Percentiles rank a stretch among this genome's conserved stretches.
phyloP scores from a whole-genome alignment of 1,139 yeast species.

The Blastobotrys buckinghamii region DNA sequence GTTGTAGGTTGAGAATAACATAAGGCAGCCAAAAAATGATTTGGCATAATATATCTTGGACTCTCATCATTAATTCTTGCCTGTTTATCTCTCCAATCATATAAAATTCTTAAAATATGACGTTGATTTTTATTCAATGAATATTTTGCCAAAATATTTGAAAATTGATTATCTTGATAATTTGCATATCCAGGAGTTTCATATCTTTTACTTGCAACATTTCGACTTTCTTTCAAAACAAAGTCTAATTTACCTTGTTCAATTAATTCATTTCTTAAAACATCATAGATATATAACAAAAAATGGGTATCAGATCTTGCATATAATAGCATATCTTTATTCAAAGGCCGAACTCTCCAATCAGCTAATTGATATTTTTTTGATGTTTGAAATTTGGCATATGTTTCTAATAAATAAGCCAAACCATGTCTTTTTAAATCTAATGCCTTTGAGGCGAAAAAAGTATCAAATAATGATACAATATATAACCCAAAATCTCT shows the following conservation, averaged over 20 bases:
- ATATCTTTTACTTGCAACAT: conserved; percentile 75
- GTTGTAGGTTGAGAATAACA: conserved; percentile 54
- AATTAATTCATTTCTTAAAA: conserved; percentile 58
- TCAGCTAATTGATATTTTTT: conserved; percentile 95
- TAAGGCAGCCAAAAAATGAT: conserved; percentile 63
- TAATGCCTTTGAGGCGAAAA: conserved; percentile 74
- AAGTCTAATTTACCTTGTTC: conserved; percentile 46
- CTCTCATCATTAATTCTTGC: conserved; percentile 85
- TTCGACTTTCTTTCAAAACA: conserved; percentile 73
- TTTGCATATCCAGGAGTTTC: conserved; percentile 42
- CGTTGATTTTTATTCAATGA: conserved; percentile 54
- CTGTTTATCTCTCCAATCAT: conserved; percentile 72
- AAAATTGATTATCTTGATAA: conserved; percentile 25
- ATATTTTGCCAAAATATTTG: conserved; percentile 51
- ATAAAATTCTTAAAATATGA: conserved; percentile 55
- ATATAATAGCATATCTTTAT: conserved; percentile 69
- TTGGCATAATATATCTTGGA: conserved; percentile 75
- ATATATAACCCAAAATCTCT: conserved; percentile 89
- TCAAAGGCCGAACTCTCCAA: conserved; percentile 90
- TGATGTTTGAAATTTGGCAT: conserved; percentile 80
- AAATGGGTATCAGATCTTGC: conserved; percentile 97
- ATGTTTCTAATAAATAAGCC: conserved; percentile 75
- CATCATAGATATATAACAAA: conserved; percentile 71
- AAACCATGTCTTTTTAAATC: conserved; percentile 79
- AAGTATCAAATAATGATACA: conserved; percentile 89